A percentile compares a stretch with the other conserved stretches of the same genome.
Conservation (phyloP, 805 yeast genomes). For the Lipomyces orientalis region DNA sequence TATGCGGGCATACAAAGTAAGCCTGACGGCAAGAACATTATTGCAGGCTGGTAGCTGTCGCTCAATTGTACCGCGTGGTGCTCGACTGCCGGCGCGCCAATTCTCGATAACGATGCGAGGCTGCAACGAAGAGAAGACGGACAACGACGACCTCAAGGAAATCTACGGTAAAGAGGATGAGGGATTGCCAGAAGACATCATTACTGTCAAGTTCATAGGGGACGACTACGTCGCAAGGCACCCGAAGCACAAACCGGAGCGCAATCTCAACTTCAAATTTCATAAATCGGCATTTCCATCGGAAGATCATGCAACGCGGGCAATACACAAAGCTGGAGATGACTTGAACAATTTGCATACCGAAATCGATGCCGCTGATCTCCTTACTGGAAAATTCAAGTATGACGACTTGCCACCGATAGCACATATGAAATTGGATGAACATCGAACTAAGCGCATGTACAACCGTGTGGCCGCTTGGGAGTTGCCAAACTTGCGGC, state of each 20-base stretch:
- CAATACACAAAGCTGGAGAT: neutral
- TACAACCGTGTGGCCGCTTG: slow-evolving; percentile 85
- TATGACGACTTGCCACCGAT: slow-evolving; percentile 35
- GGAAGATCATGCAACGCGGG: neutral
- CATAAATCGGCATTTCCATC: neutral
- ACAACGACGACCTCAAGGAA: neutral
- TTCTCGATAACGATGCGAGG: neutral
- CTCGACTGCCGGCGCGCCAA: neutral
- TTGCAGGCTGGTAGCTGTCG: neutral
- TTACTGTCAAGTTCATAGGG: neutral
- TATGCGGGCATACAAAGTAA: neutral
- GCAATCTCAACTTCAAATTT: slow-evolving; percentile 1
- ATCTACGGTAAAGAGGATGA: slow-evolving; percentile 1
- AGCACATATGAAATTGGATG: slow-evolving; percentile 68
- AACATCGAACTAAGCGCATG: slow-evolving; percentile 75
- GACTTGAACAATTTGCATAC: neutral
- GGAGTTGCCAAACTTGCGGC: slow-evolving; percentile 77
- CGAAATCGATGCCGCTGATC: neutral
- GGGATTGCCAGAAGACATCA: neutral
- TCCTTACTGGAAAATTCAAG: neutral
- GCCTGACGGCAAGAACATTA: neutral
- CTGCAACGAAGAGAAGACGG: neutral
- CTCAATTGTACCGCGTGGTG: neutral
- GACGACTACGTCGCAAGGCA: slow-evolving; percentile 1
- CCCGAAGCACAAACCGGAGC: neutral